Evolutionary conservation across 2,329 filamentous ascomycete species (phyloP).

Genomic region (Coniella vitis): DNA sequence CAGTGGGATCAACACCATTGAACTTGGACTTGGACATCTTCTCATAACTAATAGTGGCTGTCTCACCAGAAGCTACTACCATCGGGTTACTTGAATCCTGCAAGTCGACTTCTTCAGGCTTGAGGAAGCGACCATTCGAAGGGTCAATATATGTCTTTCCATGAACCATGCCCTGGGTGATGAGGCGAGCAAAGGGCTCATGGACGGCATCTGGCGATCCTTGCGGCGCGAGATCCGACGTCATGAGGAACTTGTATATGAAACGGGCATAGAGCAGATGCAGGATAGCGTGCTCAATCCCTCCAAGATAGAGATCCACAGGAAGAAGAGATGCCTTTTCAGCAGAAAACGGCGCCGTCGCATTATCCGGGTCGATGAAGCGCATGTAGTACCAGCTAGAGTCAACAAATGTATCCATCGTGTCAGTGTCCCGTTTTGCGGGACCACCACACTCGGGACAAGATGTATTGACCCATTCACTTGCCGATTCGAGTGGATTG

Average conservation of each 20-base stretch:
- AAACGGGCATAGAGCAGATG: slow-evolving; percentile 86
- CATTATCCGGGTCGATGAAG: slow-evolving; percentile 66
- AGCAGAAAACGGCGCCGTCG: slow-evolving; percentile 53
- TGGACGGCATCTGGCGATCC: slow-evolving; percentile 31
- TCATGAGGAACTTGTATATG: slow-evolving; percentile 77
- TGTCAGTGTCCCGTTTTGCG: slow-evolving; percentile 81
- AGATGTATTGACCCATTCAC: slow-evolving; percentile 66
- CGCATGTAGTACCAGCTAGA: slow-evolving; percentile 91
- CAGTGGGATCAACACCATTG: slow-evolving; percentile 79
- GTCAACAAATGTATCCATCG: slow-evolving; percentile 95
- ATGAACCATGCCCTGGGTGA: slow-evolving; percentile 91
- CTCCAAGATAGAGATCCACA: slow-evolving; percentile 83
- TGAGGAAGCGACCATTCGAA: slow-evolving; percentile 66
- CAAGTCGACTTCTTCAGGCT: slow-evolving; percentile 66
- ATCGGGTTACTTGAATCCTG: slow-evolving; percentile 48
- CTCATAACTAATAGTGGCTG: slow-evolving; percentile 62
- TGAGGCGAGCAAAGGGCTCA: slow-evolving; percentile 76
- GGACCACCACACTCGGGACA: slow-evolving; percentile 68
- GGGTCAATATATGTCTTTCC: slow-evolving; percentile 77
- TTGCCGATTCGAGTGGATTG: slow-evolving; percentile 67
- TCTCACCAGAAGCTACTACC: slow-evolving; percentile 54
- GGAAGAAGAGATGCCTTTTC: slow-evolving; percentile 54
- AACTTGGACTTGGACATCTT: slow-evolving; percentile 97
- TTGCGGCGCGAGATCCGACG: slow-evolving; percentile 41
- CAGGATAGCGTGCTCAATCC: slow-evolving; percentile 84